Evolutionary conservation across 192 early-diverging fungal genomes (phyloP).

Genomic region (Backusella mclennaniae): DNA sequence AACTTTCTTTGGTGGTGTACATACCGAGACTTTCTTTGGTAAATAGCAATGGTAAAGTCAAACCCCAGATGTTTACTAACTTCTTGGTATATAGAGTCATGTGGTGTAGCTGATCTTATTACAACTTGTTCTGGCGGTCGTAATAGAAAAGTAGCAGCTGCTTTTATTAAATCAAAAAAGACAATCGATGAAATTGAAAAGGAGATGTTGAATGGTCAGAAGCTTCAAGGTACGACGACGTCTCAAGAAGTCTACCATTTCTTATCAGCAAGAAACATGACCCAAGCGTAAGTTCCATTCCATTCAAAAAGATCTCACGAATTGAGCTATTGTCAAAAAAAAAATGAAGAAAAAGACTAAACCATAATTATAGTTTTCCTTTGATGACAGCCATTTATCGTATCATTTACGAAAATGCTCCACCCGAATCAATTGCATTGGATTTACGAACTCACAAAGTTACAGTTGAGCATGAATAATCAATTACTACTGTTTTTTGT

Average conservation of each 20-base stretch:
- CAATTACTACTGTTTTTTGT: background rate
- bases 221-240: conserved; percentile 93
- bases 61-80: conserved; percentile 46
- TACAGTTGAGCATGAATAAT: background rate
- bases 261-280: conserved; percentile 43
- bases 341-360: background rate
- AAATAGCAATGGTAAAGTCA: conserved; percentile 31
- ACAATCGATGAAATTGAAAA: conserved; percentile 86
- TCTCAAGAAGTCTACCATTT: conserved; percentile 84
- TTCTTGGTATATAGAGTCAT: conserved; percentile 44
- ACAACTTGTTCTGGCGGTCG: conserved; percentile 93
- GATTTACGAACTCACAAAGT: conserved; percentile 34
- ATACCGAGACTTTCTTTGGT: conserved; percentile 92
- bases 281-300: background rate
- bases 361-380: conserved; percentile 51
- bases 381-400: conserved; percentile 87
- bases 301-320: background rate
- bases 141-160: conserved; percentile 89
- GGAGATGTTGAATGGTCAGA: conserved; percentile 95
- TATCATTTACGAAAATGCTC: conserved; percentile 77
- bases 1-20: conserved; percentile 76
- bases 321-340: background rate
- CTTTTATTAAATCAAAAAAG: conserved; percentile 50
- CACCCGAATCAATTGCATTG: conserved; percentile 63
- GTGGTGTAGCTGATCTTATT: conserved; percentile 94